Evolutionary conservation across 139 green algal genomes (phyloP), one percentile per base, ranked within the genome.

Genomic region (Astrephomene gubernaculifera): DNA sequence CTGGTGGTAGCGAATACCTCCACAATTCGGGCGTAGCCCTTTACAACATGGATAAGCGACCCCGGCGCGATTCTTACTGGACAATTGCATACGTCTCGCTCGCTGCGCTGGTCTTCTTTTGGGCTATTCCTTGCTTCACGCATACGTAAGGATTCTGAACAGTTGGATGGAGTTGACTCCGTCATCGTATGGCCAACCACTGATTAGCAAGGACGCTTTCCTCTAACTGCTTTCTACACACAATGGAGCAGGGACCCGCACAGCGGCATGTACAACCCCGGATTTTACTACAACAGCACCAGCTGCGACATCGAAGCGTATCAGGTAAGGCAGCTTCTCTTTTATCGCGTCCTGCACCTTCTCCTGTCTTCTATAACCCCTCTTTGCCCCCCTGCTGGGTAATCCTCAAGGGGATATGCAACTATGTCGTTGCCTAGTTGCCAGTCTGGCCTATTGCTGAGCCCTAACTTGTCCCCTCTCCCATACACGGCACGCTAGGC

Each of bases 231-330:
- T n/a, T n/a, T n/a, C n/a, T n/a, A n/a, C n/a, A n/a, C n/a, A n/a
- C n/a, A n/a, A n/a, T n/a, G n/a, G n/a, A n/a, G 17, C 79, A 86
- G 65, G 33, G 79, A 86, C 12, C 44, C 65, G 2, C 41, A 79
- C 45, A 29, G 12, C 10, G 49, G n/a, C 10, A 8, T 65, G 7
- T 86, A 86, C 79, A 86, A 65, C 1, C 7, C 25, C 9, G 49
- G 41, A 14, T 86, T 86, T 52, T 86, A 44, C 39, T 27, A 44
- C 21, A 70, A 60, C 49, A 65, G 39, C 39, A 35, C 79, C 1
- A 71, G 24, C 1, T 86, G 79, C 19, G 27, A 86, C 22, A n/a
- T 86, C 0, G 4, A 44, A 2, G 9, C 21, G 24, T 86, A 60
- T 25, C 25, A 25, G 31, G 78, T 84, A 70, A 24, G 60, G 14